phyloP scores from a whole-genome alignment of 768 basidiomycete genomes.

The Dentipellis sp. region DNA sequence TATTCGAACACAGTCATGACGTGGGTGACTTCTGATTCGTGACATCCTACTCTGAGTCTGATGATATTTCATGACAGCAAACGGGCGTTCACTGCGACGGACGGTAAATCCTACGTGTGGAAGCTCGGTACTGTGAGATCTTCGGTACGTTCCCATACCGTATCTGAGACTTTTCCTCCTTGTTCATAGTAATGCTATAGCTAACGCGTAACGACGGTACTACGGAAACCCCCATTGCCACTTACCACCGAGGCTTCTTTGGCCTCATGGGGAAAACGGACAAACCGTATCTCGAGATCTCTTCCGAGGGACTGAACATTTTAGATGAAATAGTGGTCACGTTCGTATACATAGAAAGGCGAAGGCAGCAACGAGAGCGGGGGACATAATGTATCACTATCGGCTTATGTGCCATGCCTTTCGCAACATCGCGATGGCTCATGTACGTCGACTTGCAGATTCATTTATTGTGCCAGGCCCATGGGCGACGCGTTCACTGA shows the following conservation, averaged over 20 bases:
- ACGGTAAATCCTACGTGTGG: not conserved
- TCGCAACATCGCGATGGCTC: too few species aligned
- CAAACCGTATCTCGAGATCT: not conserved
- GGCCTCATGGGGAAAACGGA: not conserved
- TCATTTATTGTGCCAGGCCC: too few species aligned
- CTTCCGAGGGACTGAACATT: not conserved
- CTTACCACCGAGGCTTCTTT: not conserved
- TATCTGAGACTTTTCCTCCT: slow-evolving; percentile 1
- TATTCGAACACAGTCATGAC: not conserved
- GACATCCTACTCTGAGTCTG: not conserved
- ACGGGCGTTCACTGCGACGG: not conserved
- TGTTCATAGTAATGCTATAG: slow-evolving; percentile 2
- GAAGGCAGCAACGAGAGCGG: not conserved
- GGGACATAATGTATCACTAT: too few species aligned
- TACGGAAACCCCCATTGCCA: not conserved
- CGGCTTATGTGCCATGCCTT: too few species aligned
- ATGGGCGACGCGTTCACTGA: too few species aligned
- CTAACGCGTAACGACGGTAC: slow-evolving; percentile 1
- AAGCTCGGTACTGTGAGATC: not conserved
- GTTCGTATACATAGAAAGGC: not conserved
- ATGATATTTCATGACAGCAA: not conserved
- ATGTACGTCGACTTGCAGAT: too few species aligned
- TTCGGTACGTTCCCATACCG: not conserved
- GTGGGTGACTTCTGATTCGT: not conserved
- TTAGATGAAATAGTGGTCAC: not conserved